phyloP scores from a whole-genome alignment of 1,284 basidiomycete species.

The Psilocybe mexicana region DNA sequence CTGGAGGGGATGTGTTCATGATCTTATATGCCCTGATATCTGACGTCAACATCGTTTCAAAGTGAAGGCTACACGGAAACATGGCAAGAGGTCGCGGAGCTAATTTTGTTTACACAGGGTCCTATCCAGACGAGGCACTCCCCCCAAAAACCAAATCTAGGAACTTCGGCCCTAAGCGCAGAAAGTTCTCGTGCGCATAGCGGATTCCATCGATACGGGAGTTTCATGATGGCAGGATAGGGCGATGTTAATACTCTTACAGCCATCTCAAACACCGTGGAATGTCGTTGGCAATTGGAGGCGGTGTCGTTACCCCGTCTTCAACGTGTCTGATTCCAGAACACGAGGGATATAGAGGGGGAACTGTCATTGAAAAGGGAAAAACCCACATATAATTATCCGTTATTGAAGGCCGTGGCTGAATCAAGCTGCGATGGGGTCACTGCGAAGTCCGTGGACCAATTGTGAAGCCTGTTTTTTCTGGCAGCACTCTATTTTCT shows the following conservation, averaged over 20 bases:
- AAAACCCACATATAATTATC: neutral
- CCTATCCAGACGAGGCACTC: neutral
- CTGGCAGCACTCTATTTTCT: neutral
- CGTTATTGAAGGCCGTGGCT: neutral
- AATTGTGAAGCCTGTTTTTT: neutral
- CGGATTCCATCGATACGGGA: constrained; percentile 2
- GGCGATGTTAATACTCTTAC: constrained; percentile 6
- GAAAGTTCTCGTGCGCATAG: constrained; percentile 1
- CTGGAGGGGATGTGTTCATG: neutral
- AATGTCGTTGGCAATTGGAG: neutral
- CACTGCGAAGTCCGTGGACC: neutral
- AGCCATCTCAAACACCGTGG: constrained; percentile 9
- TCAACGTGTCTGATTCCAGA: neutral
- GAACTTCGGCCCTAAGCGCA: constrained; percentile 4
- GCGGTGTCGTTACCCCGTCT: neutral
- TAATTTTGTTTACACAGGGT: constrained; percentile 13
- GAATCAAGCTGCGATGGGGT: neutral
- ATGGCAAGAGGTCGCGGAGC: constrained; percentile 10
- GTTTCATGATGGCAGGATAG: constrained; percentile 19
- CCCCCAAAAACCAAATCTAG: neutral
- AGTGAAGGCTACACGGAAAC: neutral
- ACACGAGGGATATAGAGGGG: neutral
- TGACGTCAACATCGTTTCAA: constrained; percentile 10
- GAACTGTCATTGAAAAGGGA: neutral
- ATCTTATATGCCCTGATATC: constrained; percentile 14